A percentile compares a stretch with the other conserved stretches of the same genome.
These are phyloP conservation scores for Neurospora sp. DNA, from an alignment of 495 filamentous ascomycete genomes.

Conservation along the genomic window DNA sequence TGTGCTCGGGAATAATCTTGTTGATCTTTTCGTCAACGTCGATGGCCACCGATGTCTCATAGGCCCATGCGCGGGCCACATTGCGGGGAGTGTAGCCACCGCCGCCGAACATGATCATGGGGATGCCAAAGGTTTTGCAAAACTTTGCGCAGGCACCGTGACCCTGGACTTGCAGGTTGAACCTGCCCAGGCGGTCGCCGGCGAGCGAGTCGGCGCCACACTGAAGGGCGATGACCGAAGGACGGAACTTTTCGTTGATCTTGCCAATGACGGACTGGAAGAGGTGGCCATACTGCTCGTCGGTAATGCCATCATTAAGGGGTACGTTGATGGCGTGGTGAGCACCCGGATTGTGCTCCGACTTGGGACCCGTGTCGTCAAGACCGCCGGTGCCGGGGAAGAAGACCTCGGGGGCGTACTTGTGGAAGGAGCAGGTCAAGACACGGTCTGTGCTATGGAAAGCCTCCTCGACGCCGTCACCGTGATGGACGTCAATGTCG, in stretches of 20 bases:
- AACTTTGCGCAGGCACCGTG: slow-evolving; percentile 87
- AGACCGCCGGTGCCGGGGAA: slow-evolving; percentile 93
- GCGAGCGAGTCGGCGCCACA: slow-evolving; percentile 94
- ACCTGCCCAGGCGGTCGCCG: slow-evolving; percentile 84
- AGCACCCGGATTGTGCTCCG: slow-evolving; percentile 80
- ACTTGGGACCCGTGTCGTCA: slow-evolving; percentile 77
- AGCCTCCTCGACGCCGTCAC: slow-evolving; percentile 94
- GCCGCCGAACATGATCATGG: slow-evolving; percentile 82
- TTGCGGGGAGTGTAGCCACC: slow-evolving; percentile 98
- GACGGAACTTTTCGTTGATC: slow-evolving; percentile 66
- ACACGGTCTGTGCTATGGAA: slow-evolving; percentile 97
- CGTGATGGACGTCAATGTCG: slow-evolving; percentile 97
- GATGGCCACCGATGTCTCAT: slow-evolving; percentile 87
- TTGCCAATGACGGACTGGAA: slow-evolving; percentile 72
- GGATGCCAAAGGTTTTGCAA: slow-evolving; percentile 66
- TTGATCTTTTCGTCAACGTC: slow-evolving; percentile 62
- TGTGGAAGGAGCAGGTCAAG: slow-evolving; percentile 98
- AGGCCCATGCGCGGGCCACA: slow-evolving; percentile 90
- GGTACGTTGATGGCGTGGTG: slow-evolving; percentile 96
- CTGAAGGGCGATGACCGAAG: slow-evolving; percentile 84
- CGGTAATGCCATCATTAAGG: slow-evolving; percentile 89
- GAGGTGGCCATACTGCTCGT: slow-evolving; percentile 76
- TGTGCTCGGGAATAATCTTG: slow-evolving; percentile 57
- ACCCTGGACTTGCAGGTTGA: slow-evolving; percentile 90
- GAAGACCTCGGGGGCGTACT: slow-evolving; percentile 81